Evolutionary conservation across 306 rosid species (phyloP), one percentile per base, ranked within the genome.

Genomic region (Albizia julibrissin): DNA sequence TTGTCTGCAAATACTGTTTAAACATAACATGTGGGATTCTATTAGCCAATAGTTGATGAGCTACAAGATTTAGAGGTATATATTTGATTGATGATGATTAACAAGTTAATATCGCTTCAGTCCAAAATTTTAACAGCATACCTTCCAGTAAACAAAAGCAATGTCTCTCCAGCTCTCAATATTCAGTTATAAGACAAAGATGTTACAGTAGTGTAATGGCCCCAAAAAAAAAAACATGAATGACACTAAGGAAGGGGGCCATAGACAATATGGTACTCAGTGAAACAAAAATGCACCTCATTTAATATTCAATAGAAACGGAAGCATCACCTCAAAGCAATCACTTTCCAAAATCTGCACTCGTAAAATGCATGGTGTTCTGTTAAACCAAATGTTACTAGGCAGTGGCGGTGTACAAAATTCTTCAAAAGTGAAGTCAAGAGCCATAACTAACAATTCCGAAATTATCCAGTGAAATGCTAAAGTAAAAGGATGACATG

Each of bases 261-360:
- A 37, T 69, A 21, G 29, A 33, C 6, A 50, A 49, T 11, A 69
- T 2, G 71, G 21, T 39, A 49, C 78, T 39, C 0, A 47, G 52
- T 77, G 62, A 67, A 68, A 78, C 64, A 61, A 46, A 77, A 74
- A 77, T 52, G 71, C 70, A 79, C 49, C 49, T 40, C 69, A 64
- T 19, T 43, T 5, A 21, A 62, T 2, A 42, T 64, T 62, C 79
- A 58, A n/a, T 56, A 54, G 13, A 75, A 37, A 37, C n/a, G 34
- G 13, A 37, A 75, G 15, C 22, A 11, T 75, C 31, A 22, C 74
- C 74, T 69, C 54, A 8, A 69, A 40, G 54, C 13, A 15, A 22
- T 69, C 54, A 40, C 27, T 22, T 69, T 10, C 54, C 74, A 11
- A 72, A 78, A 81, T 46, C 69, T 68, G 39, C 79, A 81, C 39